Percentiles rank a stretch among this genome's conserved stretches.
Conservation (phyloP, 352 stramenopile genomes). For the Globisporangium barbulae region DNA sequence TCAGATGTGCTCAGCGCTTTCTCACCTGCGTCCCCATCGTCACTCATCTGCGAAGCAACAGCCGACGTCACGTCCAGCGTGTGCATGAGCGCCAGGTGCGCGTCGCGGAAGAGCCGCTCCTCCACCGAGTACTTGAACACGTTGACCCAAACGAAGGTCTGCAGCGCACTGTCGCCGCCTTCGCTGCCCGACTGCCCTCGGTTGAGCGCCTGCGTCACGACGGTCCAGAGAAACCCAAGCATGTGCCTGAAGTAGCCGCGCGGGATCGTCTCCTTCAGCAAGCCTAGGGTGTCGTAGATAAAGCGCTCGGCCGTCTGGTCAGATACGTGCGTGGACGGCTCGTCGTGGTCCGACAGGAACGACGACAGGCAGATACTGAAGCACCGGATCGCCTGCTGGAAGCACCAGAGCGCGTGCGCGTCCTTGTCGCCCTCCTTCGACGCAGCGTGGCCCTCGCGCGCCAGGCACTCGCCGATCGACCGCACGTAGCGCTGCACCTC, state of each 20-base stretch:
- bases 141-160: conserved; percentile 82
- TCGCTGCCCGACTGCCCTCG: conserved; percentile 22
- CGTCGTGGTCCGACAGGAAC: conserved; percentile 42
- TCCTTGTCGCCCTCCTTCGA: conserved; percentile 30
- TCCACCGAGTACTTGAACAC: conserved; percentile 82
- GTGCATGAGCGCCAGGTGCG: conserved; percentile 73
- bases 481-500: conserved; percentile 49
- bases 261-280: conserved; percentile 68
- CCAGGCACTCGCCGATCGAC: conserved; percentile 65
- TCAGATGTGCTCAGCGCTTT: conserved; percentile 36
- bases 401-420: conserved; percentile 49
- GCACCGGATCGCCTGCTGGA: conserved; percentile 67
- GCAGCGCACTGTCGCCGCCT: conserved; percentile 33
- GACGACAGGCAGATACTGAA: conserved; percentile 70
- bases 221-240: conserved; percentile 61
- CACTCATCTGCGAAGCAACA: conserved; percentile 7
- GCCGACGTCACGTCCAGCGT: conserved; percentile 41
- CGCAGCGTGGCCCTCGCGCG: conserved; percentile 51
- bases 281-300: conserved; percentile 54
- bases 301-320: conserved; percentile 45
- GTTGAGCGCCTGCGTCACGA: conserved; percentile 52
- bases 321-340: conserved; percentile 14
- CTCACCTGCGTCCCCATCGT: conserved; percentile 10
- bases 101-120: conserved; percentile 53
- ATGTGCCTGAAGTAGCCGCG: conserved; percentile 53